A percentile compares a stretch with the other conserved stretches of the same genome.
These are phyloP conservation scores for Metschnikowia lunata DNA, from an alignment of 805 yeast genomes.

Conservation along the genomic window DNA sequence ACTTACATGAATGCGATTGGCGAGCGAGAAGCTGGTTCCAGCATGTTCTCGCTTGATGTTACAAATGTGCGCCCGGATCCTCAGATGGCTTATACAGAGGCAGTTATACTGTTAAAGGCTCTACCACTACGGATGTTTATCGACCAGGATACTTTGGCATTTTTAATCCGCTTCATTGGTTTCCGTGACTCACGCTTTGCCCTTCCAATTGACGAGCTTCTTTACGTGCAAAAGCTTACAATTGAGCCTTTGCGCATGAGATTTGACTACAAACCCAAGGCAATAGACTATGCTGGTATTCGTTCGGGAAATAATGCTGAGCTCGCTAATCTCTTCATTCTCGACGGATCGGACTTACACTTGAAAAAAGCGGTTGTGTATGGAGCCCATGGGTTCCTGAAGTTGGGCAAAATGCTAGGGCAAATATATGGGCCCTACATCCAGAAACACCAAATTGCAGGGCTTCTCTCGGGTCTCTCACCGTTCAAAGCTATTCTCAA, in stretches of 20 bases:
- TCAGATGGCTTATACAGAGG: slow-evolving; percentile 63
- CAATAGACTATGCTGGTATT: slow-evolving; percentile 77
- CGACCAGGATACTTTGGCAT: slow-evolving; percentile 92
- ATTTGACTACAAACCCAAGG: slow-evolving; percentile 89
- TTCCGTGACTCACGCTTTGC: slow-evolving; percentile 71
- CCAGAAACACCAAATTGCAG: slow-evolving; percentile 71
- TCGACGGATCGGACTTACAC: slow-evolving; percentile 78
- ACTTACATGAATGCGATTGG: slow-evolving; percentile 67
- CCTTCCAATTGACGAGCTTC: slow-evolving; percentile 59
- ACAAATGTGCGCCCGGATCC: slow-evolving; percentile 63
- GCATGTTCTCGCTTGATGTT: slow-evolving; percentile 53
- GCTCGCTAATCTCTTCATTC: slow-evolving; percentile 79
- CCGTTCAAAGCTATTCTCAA: slow-evolving; percentile 75
- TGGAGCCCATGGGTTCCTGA: slow-evolving; percentile 74
- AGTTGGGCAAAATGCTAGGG: slow-evolving; percentile 51
- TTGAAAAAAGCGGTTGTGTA: slow-evolving; percentile 59
- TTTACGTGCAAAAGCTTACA: slow-evolving; percentile 65
- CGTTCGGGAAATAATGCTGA: slow-evolving; percentile 85
- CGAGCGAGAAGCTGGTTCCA: slow-evolving; percentile 63
- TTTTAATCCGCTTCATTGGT: slow-evolving; percentile 71
- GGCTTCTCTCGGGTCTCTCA: slow-evolving; percentile 78
- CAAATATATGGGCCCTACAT: slow-evolving; percentile 89
- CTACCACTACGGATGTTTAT: slow-evolving; percentile 79
- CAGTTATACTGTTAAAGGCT: slow-evolving; percentile 48
- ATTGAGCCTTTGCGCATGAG: slow-evolving; percentile 57